Evolutionary conservation across 305 asterid genomes (phyloP).

Genomic region (Fraxinus floribunda): DNA sequence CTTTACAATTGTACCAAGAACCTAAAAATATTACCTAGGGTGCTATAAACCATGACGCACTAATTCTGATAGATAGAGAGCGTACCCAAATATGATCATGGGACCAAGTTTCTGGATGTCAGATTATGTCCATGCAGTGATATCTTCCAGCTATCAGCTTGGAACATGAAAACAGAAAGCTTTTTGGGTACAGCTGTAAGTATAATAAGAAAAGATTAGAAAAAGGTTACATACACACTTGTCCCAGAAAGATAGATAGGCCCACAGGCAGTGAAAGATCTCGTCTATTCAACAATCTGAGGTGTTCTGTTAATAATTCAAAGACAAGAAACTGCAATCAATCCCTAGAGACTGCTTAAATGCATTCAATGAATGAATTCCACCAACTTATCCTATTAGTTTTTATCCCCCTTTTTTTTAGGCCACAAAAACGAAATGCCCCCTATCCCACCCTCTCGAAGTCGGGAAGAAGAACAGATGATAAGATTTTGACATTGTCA

Average conservation of each 20-base stretch:
- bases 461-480: not conserved
- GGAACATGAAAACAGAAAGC: constrained; percentile 58
- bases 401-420: not conserved
- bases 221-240: not conserved
- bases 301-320: not conserved
- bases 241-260: not conserved
- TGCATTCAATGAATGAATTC: not conserved
- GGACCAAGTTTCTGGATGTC: constrained; percentile 49
- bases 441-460: not conserved
- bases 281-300: not conserved
- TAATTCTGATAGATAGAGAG: not conserved
- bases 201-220: constrained; percentile 10
- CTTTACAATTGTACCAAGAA: not conserved
- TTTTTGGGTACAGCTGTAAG: constrained; percentile 75
- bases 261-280: not conserved
- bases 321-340: not conserved
- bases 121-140: constrained; percentile 69
- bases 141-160: constrained; percentile 82
- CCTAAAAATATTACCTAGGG: not conserved
- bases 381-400: not conserved
- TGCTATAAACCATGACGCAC: not conserved
- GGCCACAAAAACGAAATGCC: not conserved
- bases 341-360: not conserved
- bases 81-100: constrained; percentile 26
- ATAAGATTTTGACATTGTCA: not conserved